These are phyloP conservation scores for Cucumis variabilis DNA, from an alignment of 331 rosid genomes.

Conservation along the genomic window DNA sequence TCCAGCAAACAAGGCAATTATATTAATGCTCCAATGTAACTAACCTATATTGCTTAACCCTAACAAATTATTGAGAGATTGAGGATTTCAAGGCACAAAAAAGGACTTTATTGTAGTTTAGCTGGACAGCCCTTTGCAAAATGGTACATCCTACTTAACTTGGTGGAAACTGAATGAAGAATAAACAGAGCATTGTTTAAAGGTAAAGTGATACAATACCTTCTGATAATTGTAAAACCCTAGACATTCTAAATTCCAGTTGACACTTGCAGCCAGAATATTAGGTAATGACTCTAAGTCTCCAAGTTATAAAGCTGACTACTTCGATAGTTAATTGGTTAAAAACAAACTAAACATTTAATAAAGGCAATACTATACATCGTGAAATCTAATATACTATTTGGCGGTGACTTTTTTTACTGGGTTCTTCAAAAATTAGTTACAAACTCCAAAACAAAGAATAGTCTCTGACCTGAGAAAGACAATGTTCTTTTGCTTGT, in stretches of 20 bases:
- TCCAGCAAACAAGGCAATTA: neutral
- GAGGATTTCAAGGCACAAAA: slow-evolving; percentile 12
- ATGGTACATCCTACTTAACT: neutral
- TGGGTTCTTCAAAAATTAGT: slow-evolving; percentile 22
- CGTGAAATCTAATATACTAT: neutral
- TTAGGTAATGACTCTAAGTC: slow-evolving; percentile 11
- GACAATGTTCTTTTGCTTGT: slow-evolving; percentile 52
- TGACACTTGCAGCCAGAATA: neutral
- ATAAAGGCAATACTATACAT: slow-evolving; percentile 9
- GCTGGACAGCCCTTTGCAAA: neutral
- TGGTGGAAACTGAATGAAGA: neutral
- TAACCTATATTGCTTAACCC: neutral
- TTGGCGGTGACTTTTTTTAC: neutral
- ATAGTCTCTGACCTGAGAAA: slow-evolving; percentile 65
- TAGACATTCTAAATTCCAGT: neutral
- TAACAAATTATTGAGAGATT: slow-evolving; percentile 5
- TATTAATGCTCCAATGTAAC: neutral
- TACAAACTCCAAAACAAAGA: slow-evolving; percentile 16
- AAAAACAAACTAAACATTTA: neutral
- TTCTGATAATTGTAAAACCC: neutral
- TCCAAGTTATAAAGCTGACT: neutral
- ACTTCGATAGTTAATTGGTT: neutral
- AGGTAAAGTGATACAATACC: neutral
- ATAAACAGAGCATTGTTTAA: neutral
- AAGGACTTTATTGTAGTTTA: neutral